These are phyloP conservation scores for Xylaria sp. DNA, from an alignment of 2,329 filamentous ascomycete species.

Conservation along the genomic window DNA sequence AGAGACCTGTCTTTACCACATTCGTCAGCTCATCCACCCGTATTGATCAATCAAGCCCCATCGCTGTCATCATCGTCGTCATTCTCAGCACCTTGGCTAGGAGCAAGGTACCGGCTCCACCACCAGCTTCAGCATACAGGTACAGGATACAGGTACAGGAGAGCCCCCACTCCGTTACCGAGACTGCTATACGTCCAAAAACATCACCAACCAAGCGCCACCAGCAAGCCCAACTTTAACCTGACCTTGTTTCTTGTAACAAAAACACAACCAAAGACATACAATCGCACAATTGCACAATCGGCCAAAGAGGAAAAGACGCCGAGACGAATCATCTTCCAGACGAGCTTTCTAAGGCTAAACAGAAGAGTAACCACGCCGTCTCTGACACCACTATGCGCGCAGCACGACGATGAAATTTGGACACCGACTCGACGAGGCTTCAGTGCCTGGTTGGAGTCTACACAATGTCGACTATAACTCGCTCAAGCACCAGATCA, in stretches of 20 bases:
- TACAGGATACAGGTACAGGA: neutral
- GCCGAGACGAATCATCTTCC: neutral
- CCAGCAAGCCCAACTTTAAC: neutral
- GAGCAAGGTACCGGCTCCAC: neutral
- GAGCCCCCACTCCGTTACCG: neutral
- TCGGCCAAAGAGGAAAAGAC: neutral
- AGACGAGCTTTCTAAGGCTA: too few relatives aligned
- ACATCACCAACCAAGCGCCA: neutral
- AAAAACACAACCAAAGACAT: neutral
- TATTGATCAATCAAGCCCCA: neutral
- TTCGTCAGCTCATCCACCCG: neutral
- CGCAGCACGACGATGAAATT: conserved; percentile 71
- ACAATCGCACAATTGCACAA: neutral
- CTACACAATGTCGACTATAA: conserved; percentile 91
- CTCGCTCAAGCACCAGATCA: conserved; percentile 85
- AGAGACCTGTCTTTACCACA: neutral
- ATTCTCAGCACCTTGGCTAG: neutral
- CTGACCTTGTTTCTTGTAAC: conserved; percentile 9
- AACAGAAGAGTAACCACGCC: too few relatives aligned
- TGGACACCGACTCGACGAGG: conserved; percentile 76
- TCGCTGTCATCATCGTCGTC: conserved; percentile 13
- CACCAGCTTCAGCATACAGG: neutral
- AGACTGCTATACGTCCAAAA: conserved; percentile 1
- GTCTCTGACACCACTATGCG: conserved; percentile 31
- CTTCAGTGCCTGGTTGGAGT: conserved; percentile 85